Evolutionary conservation across 176 grass and related monocot species (phyloP).

Genomic region (Aegilops speltoides): DNA sequence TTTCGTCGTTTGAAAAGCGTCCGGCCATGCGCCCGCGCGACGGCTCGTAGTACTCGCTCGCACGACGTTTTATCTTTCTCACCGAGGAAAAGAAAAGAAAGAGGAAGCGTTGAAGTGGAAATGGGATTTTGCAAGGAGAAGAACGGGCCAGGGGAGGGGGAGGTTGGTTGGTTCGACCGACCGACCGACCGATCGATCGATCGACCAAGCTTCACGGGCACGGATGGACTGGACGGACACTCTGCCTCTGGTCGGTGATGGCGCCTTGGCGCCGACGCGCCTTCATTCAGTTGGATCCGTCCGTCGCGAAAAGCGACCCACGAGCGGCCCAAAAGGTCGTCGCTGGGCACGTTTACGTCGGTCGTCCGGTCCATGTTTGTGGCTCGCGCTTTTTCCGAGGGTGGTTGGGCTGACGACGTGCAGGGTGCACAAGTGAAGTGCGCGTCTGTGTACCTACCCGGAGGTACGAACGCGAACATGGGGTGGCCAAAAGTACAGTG

Average conservation of each 20-base stretch:
- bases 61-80: too few species aligned
- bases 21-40: too few species aligned
- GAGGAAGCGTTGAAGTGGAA: neutral
- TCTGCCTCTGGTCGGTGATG: slow-evolving; percentile 35
- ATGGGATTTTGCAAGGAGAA: neutral
- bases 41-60: too few species aligned
- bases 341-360: neutral
- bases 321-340: slow-evolving; percentile 2
- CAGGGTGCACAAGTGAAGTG: neutral
- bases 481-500: neutral
- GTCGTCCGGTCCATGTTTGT: neutral
- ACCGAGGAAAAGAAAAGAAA: too few species aligned
- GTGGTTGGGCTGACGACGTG: slow-evolving; percentile 5
- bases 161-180: neutral
- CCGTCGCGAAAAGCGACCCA: slow-evolving; percentile 32
- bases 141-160: neutral
- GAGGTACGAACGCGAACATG: neutral
- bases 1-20: too few species aligned
- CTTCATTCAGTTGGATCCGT: neutral
- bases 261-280: slow-evolving; percentile 7
- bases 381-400: neutral
- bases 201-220: neutral
- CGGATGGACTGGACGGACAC: neutral
- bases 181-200: neutral
- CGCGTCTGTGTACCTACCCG: neutral